Conservation (phyloP, 1,139 yeast genomes). For the Kodamaea sp. region DNA sequence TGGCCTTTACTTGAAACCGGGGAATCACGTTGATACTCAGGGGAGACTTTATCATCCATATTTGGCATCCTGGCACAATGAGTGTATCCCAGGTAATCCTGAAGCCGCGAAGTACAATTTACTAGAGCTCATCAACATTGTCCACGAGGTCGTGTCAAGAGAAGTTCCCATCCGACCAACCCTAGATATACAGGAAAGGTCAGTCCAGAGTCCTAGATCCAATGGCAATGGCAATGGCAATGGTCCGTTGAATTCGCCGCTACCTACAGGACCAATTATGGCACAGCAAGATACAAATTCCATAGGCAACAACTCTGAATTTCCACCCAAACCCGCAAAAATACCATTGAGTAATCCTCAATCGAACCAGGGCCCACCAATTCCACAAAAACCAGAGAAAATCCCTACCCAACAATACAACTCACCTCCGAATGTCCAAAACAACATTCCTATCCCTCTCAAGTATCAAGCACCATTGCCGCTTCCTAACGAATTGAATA, state of each 20-base stretch:
- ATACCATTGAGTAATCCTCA: conserved; percentile 5
- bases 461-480: conserved; percentile 40
- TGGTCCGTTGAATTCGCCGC: no score
- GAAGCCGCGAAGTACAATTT: conserved; percentile 32
- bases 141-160: conserved; percentile 23
- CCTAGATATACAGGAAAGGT: not conserved
- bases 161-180: conserved; percentile 10
- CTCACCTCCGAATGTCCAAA: not conserved
- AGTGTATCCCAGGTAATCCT: conserved; percentile 13
- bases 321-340: conserved; percentile 7
- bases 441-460: conserved; percentile 25
- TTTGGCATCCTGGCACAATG: conserved; percentile 56
- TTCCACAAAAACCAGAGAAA: conserved; percentile 3
- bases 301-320: no score
- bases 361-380: not conserved
- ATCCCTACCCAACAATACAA: not conserved
- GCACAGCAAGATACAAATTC: no score
- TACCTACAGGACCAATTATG: no score
- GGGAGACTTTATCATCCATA: conserved; percentile 76
- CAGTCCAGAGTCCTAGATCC: not conserved
- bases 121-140: conserved; percentile 33
- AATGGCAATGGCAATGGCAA: no score
- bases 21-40: conserved; percentile 69
- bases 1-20: conserved; percentile 51
- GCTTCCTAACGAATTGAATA: conserved; percentile 21